Evolutionary conservation across 2,329 filamentous ascomycete species (phyloP), one percentile per base, ranked within the genome.

Genomic region (Lachnellula cervina): DNA sequence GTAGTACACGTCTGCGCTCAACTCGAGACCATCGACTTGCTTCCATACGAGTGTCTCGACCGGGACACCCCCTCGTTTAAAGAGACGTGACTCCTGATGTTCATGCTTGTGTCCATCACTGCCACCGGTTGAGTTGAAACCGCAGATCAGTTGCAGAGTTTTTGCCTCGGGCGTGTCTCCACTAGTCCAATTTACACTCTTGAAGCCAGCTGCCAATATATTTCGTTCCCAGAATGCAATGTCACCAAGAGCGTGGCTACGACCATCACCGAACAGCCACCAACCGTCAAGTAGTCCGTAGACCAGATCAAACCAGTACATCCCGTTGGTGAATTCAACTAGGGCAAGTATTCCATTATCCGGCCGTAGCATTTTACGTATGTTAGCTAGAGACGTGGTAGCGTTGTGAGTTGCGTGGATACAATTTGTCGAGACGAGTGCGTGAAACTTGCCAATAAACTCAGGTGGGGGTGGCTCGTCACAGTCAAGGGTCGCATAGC

Each of bases 31-130:
- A 11, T 53, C 61, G 3, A 61, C 54, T 5, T 53, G 43, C 53
- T 65, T 67, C 35, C 56, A 66, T 6, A 52, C 77, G 77, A 0
- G 73, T 76, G 1, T 80, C 21, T 0, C 73, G 74, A 57, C 75
- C 74, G 0, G 73, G 73, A 0, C 75, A 73, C 49, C 78, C 79
- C 62, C 69, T 1, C 25, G 35, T 7, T 70, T 52, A 25, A 37
- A 35, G 11, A 51, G 16, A 13, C 16, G 38, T 16, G 38, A 40
- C 17, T 40, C 38, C 38, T 40, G 38, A 19, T 5, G 38, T 40
- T 19, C 38, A 5, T 17, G 38, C 38, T 40, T 19, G 5, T 40
- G 38, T 40, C 38, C 38, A 40, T 17, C 38, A 40, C 38, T 40
- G 38, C 38, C 38, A 40, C 16, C 38, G 16, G 38, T 19, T 40